Base-by-base conservation (phyloP, 257 asterid species). In the Voacanga thouarsii region DNA sequence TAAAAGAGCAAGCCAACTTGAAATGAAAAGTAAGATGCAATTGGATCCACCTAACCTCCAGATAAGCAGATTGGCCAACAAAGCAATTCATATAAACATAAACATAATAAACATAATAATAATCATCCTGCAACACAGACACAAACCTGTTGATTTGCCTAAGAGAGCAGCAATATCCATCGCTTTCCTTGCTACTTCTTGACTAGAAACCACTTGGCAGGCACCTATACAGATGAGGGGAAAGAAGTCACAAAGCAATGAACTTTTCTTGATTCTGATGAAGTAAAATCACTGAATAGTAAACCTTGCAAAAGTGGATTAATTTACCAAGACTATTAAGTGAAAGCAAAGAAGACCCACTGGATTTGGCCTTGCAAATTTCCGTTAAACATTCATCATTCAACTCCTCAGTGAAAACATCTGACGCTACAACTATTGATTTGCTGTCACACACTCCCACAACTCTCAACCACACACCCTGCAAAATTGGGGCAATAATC, bases 381-480 rank as follows among this genome's bases (percentile, higher is more conserved):
- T 87, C 82, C 80, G 79, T 79, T 80, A 95, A 80, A 68, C 87
- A 86, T 8, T 83, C 87, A 85, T 95, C 99, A 76, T 78, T 87
- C 18, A 95, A 85, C 84, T 92, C 97, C 70, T 82, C 81, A 43
- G 84, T 79, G 23, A 79, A 80, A 69, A 90, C 86, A 85, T 93
- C 90, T 3, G 88, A 78, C n/a, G 85, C 84, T 69, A 80, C 84
- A 79, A 90, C 85, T 88, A 95, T 85, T 55, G 87, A 83, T 83
- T 85, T 87, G 85, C 98, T 91, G 78, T 95, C 99, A 79, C 96
- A 90, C 76, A 93, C 92, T 78, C 97, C 98, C 74, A 93, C 87
- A 80, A 93, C 92, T 81, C 91, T 89, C 83, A 95, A 65, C 85
- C 86, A 85, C 81, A 91, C 83, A 24, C 94, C 94, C 99, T 93